phyloP scores from a whole-genome alignment of 78 protist genomes.

The Chrysochromulina parva region DNA sequence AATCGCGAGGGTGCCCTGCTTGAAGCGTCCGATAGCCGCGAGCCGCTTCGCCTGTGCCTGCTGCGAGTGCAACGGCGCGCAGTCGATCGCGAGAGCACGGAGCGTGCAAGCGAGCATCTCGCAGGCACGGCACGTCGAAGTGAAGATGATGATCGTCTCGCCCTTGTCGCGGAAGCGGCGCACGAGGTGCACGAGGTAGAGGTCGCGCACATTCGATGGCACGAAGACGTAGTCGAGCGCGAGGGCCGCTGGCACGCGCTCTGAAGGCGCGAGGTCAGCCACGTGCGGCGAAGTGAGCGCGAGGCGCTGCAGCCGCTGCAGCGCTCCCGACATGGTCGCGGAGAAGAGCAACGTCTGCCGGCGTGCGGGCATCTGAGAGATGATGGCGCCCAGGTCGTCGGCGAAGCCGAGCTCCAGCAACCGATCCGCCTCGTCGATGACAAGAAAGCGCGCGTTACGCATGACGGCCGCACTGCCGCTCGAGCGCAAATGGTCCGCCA shows the following conservation, averaged over 20 bases:
- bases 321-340: slow-evolving; percentile 23
- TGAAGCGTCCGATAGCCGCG: not conserved
- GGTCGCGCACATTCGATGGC: slow-evolving; percentile 53
- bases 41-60: not conserved
- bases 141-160: slow-evolving; percentile 56
- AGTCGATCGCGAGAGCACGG: not conserved
- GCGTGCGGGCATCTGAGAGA: not conserved
- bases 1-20: not conserved
- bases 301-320: not conserved
- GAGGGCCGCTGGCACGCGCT: not conserved
- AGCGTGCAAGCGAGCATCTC: slow-evolving; percentile 22
- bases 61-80: slow-evolving; percentile 32
- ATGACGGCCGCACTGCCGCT: not conserved
- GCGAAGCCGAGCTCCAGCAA: not conserved
- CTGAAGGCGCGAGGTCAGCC: not conserved
- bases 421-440: slow-evolving; percentile 47
- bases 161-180: slow-evolving; percentile 46
- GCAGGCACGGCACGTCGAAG: slow-evolving; percentile 50
- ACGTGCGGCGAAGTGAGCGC: not conserved
- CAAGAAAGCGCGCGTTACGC: not conserved
- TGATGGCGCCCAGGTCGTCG: not conserved
- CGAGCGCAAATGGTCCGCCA: slow-evolving; percentile 47
- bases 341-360: slow-evolving; percentile 46
- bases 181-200: slow-evolving; percentile 36
- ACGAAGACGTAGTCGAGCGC: slow-evolving; percentile 45